A percentile compares a stretch with the other conserved stretches of the same genome.
Evolutionary conservation across 257 asterid species (phyloP).

Genomic region (Ocimum tenuiflorum): DNA sequence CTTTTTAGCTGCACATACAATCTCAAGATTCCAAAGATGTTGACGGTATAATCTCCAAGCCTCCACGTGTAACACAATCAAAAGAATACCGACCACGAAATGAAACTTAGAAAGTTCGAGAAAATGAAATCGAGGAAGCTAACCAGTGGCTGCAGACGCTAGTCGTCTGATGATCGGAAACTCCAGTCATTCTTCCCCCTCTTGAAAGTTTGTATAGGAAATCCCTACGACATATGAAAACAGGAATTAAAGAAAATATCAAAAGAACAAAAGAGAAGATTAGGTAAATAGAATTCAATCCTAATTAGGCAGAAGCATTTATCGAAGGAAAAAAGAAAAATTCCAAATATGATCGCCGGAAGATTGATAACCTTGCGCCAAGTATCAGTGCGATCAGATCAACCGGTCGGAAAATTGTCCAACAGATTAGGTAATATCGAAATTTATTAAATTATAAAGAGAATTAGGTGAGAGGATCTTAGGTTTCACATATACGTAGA

Average conservation of each 20-base stretch:
- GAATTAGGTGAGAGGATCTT: too few relatives aligned
- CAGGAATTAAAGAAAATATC: neutral
- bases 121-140: neutral
- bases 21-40: neutral
- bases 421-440: neutral
- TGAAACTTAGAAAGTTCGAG: neutral
- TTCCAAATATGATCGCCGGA: neutral
- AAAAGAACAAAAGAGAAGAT: neutral
- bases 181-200: conserved; percentile 46
- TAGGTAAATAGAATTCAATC: conserved; percentile 4
- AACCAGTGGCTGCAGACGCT: conserved; percentile 86
- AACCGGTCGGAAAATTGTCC: conserved; percentile 7
- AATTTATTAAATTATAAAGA: too few relatives aligned
- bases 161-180: conserved; percentile 60
- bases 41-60: neutral
- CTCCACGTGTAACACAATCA: neutral
- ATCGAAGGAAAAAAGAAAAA: neutral
- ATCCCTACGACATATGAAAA: neutral
- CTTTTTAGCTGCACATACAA: neutral
- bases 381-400: conserved; percentile 21
- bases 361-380: conserved; percentile 4
- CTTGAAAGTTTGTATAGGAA: neutral
- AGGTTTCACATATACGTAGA: too few relatives aligned
- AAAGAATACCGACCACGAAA: neutral
- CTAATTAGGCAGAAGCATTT: conserved; percentile 3